Base-by-base conservation (phyloP, 2,329 filamentous ascomycete species). In the Didymellaceae sp. region DNA sequence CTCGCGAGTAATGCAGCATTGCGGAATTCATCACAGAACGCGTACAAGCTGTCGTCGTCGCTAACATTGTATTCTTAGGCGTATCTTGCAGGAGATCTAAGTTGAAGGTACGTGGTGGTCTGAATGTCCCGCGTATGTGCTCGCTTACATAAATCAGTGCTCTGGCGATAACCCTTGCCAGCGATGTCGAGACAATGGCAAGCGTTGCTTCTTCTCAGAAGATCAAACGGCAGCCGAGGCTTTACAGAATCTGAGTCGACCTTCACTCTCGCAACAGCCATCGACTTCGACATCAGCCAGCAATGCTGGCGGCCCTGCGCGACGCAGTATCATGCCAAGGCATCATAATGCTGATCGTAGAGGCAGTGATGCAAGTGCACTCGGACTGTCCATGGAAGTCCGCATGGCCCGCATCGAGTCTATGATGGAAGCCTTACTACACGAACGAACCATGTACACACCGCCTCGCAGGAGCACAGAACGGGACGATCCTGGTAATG, bases 201-300 rank as follows among this genome's bases (percentile, higher is more conserved):
- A 65, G 39, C 67, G 67, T 28, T 72, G 69, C 59, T 71, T 71
- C 61, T 72, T 71, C 54, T 71, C 67, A 11, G 69, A 72, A 53
- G 68, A 72, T 52, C 67, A 71, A 57, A 71, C 67, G 17, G 69
- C 69, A 3, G 69, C 69, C 49, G 68, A 72, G 55, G 69, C 65
- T 31, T 57, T 72, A 35, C 69, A 72, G 52, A 69, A 68, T 41
- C 68, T 72, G 41, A 71, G 67, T 45, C 63, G 69, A n/a, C 69
- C 67, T 6, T 61, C 63, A 18, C 13, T 47, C 6, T 57, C 65
- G 44, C 54, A 55, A 2, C 64, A 62, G 13, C 41, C 58, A 0
- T 45, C 61, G 2, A 45, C 39, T 18, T 18, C 55, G 5, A 31
- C 50, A 1, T 14, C 48, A 25, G 18, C 20, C 6, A 50, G 25